Base-by-base conservation (phyloP, 495 filamentous ascomycete genomes). In the Neurospora tetraspora region DNA sequence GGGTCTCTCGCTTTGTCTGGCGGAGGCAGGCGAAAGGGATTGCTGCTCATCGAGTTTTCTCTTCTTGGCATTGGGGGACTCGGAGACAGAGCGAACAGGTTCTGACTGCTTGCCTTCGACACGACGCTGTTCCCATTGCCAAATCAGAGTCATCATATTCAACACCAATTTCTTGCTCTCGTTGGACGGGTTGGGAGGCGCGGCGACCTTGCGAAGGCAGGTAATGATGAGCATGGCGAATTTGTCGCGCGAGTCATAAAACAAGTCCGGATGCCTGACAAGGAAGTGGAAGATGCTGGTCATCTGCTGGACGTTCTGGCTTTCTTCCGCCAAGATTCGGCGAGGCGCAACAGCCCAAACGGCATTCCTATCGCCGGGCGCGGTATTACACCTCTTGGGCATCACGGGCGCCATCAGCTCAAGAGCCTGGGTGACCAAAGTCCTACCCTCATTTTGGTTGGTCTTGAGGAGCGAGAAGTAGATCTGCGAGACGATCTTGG, bases 231-330 rank as follows among this genome's bases (percentile, higher is more conserved):
- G 87, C 72, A 91, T 89, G 12, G 94, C 88, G 70, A 98, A 96
- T 75, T 93, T 92, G 71, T 98, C 96, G 71, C 96, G 85, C 2
- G 94, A 93, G 71, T 99, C 94, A 74, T 96, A 98, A 82, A 99
- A 98, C 20, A 98, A 85, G 77, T 94, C 92, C 2, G 94, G 91
- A 78, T 98, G 94, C 65, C 92, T 87, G 39, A 98, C 96, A 18
- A 99, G 83, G 80, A 98, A 99, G 76, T 97, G 91, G 81, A 98
- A 98, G 75, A 99, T 98, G 81, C 92, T 94, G 40, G 94, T 97
- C 80, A 98, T 90, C 82, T 98, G 96, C 81, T 97, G 95, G 71
- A 94, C 86, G 75, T 99, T 99, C 74, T 94, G 92, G n/a, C 91
- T 94, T 79, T 99, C 96, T 81, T 99, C 96, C 9, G 93, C 90